phyloP scores from a whole-genome alignment of 1,139 yeast species.

The Hemisphaericaspora subhashii region DNA sequence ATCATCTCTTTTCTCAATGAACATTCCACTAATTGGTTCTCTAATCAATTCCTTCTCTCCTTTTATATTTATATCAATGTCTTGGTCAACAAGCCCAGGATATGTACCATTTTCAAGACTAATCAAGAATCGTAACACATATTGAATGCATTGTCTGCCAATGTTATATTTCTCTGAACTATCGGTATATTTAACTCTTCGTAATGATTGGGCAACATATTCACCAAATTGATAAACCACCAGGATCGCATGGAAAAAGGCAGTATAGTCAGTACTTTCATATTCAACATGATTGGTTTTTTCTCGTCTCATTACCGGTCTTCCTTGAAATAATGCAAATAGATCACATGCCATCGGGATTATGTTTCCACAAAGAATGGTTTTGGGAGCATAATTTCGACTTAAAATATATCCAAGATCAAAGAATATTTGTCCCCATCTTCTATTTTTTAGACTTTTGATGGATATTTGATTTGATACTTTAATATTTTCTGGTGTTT shows the following conservation, averaged over 20 bases:
- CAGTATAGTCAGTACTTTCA: slow-evolving; percentile 83
- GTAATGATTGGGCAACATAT: slow-evolving; percentile 51
- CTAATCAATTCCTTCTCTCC: slow-evolving; percentile 17
- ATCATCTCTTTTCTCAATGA: slow-evolving; percentile 25
- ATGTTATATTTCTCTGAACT: slow-evolving; percentile 18
- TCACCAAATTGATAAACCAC: slow-evolving; percentile 67
- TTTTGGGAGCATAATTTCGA: slow-evolving; percentile 57
- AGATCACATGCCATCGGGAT: slow-evolving; percentile 62
- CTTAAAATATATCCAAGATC: slow-evolving; percentile 80
- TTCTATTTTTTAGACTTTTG: slow-evolving; percentile 65
- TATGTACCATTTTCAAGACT: slow-evolving; percentile 30
- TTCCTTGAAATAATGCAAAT: slow-evolving; percentile 73
- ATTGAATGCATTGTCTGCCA: slow-evolving; percentile 31
- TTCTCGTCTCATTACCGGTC: slow-evolving; percentile 74
- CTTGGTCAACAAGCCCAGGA: slow-evolving; percentile 29
- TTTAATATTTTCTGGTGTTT: slow-evolving; percentile 46
- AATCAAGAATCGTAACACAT: slow-evolving; percentile 32
- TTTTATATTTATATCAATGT: slow-evolving; percentile 27
- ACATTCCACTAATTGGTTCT: slow-evolving; percentile 25
- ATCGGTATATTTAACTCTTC: slow-evolving; percentile 24
- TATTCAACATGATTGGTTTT: slow-evolving; percentile 85
- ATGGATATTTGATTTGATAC: slow-evolving; percentile 43
- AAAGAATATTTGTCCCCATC: slow-evolving; percentile 82
- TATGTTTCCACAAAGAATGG: slow-evolving; percentile 32
- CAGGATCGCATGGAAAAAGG: slow-evolving; percentile 76